A percentile compares a stretch with the other conserved stretches of the same genome.
Evolutionary conservation across 163 green algal genomes (phyloP).

Genomic region (Chloroidium sp.): DNA sequence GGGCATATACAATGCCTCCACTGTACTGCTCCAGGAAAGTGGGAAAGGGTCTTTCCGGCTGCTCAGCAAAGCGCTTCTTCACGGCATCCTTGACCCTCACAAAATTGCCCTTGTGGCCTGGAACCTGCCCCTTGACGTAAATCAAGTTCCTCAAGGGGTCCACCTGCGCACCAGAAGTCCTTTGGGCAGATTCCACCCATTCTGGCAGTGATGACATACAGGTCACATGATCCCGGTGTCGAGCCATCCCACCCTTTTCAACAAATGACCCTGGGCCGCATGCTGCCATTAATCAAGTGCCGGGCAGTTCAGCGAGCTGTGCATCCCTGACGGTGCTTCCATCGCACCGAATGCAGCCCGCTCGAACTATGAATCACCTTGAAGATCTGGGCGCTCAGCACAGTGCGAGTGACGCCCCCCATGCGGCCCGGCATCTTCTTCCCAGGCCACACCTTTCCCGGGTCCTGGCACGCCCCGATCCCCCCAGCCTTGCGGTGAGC

Average conservation of each 20-base stretch:
- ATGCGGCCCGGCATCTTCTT: conserved; percentile 98
- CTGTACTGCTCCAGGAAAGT: conserved; percentile 12
- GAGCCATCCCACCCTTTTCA: no score
- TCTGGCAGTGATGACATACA: background rate
- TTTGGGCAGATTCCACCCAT: background rate
- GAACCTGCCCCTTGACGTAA: conserved; percentile 91
- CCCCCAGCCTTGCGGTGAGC: conserved; percentile 45
- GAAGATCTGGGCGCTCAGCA: conserved; percentile 76
- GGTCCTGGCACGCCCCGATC: conserved; percentile 76
- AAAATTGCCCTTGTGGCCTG: conserved; percentile 73
- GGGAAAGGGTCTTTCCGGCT: conserved; percentile 36
- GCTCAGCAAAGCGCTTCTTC: conserved; percentile 31
- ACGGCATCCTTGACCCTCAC: conserved; percentile 74
- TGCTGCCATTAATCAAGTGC: no score
- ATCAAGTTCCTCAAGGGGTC: conserved; percentile 86
- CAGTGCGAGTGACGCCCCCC: conserved; percentile 68
- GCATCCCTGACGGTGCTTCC: no score
- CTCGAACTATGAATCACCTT: conserved; percentile 39
- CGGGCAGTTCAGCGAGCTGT: no score
- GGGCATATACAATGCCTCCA: background rate
- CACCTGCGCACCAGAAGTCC: conserved; percentile 46
- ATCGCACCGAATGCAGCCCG: no score
- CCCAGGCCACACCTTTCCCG: conserved; percentile 88
- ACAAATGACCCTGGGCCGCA: no score
- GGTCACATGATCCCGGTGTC: no score